Evolutionary conservation across 345 rosid species (phyloP).

Genomic region (Syzygium aromaticum): DNA sequence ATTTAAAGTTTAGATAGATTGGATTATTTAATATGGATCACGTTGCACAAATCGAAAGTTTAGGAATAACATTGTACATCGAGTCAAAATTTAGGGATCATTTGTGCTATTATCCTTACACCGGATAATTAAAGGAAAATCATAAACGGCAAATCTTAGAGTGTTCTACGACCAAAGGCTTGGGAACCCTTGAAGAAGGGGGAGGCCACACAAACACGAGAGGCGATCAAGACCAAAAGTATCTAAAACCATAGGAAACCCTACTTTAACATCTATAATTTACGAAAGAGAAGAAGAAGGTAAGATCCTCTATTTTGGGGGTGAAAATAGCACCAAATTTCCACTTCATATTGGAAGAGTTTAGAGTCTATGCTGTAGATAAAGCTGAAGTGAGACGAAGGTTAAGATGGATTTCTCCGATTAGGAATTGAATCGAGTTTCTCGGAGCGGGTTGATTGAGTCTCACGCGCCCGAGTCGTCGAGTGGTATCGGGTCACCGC

Average conservation of each 20-base stretch:
- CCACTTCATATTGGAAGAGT: not conserved
- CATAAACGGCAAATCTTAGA: fast-evolving
- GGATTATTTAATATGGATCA: too few species aligned
- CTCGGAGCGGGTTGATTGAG: not conserved
- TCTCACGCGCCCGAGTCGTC: not conserved
- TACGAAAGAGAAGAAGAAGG: not conserved
- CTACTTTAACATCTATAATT: not conserved
- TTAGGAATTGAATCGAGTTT: not conserved
- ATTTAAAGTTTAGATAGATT: not conserved
- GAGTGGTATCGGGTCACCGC: not conserved
- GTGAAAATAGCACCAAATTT: not conserved
- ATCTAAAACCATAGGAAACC: not conserved
- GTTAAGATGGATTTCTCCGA: not conserved
- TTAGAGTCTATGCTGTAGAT: not conserved
- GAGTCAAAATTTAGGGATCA: not conserved
- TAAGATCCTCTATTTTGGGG: not conserved
- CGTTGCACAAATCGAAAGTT: fast-evolving
- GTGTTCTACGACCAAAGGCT: not conserved
- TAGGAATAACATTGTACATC: fast-evolving
- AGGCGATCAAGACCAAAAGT: not conserved
- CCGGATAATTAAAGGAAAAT: not conserved
- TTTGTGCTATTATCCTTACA: not conserved
- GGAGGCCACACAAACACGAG: not conserved
- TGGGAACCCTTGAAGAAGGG: too few species aligned
- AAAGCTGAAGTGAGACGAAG: not conserved